Percentiles rank a stretch among this genome's conserved stretches.
Evolutionary conservation across 2,329 filamentous ascomycete species (phyloP).

Genomic region (Trichoderma breve): DNA sequence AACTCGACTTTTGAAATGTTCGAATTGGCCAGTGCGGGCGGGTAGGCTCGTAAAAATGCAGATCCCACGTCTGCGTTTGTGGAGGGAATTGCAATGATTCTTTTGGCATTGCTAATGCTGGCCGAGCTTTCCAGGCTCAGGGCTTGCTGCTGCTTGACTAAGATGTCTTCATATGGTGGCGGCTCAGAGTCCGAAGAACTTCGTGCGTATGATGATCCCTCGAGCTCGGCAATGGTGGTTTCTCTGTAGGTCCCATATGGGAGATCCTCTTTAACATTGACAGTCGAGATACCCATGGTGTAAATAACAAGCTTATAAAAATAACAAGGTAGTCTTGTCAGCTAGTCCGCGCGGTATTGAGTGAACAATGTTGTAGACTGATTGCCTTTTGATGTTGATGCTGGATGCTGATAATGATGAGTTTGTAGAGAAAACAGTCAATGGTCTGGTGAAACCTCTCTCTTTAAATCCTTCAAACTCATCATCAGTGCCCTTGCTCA

Average conservation of each 20-base stretch:
- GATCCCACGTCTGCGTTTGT: not conserved
- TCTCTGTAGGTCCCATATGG: not conserved
- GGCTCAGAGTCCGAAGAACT: not conserved
- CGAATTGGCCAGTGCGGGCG: not conserved
- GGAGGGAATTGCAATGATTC: not conserved
- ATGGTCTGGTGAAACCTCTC: not conserved
- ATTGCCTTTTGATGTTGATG: not conserved
- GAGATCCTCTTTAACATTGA: not conserved
- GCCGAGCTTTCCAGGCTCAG: not conserved
- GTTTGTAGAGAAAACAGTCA: not conserved
- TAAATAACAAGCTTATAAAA: not conserved
- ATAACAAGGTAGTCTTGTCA: not conserved
- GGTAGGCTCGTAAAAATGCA: not conserved
- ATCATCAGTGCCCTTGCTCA: not conserved
- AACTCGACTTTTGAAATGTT: not conserved
- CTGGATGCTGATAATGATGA: not conserved
- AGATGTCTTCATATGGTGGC: not conserved
- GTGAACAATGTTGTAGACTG: not conserved
- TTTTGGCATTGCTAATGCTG: not conserved
- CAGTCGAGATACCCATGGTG: not conserved
- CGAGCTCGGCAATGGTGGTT: not conserved
- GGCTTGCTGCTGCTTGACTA: not conserved
- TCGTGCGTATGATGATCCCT: not conserved
- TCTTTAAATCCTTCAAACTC: not conserved
- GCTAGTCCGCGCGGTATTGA: not conserved